Conservation (phyloP, 2,329 filamentous ascomycete species). For the Camptophora hylomeconis region DNA sequence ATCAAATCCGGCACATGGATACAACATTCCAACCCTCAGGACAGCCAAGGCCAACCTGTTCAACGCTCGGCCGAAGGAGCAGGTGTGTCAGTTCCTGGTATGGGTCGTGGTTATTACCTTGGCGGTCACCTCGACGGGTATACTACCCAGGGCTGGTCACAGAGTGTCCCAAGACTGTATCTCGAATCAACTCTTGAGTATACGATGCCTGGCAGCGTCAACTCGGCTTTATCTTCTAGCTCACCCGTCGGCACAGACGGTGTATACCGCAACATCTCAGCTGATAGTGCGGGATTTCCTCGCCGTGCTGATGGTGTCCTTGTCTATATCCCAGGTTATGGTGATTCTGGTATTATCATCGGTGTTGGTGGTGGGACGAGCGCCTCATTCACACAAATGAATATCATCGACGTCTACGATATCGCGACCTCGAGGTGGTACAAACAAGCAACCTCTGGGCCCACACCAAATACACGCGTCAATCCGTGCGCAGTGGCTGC, state of each 20-base stretch:
- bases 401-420: conserved; percentile 68
- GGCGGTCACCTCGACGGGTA: conserved; percentile 59
- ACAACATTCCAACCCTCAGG: conserved; percentile 48
- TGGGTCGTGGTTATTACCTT: conserved; percentile 66
- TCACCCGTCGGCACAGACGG: conserved; percentile 49
- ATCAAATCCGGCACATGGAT: conserved; percentile 48
- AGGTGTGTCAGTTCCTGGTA: conserved; percentile 53
- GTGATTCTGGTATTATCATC: conserved; percentile 60
- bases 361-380: conserved; percentile 64
- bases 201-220: conserved; percentile 57
- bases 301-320: conserved; percentile 62
- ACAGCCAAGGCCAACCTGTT: conserved; percentile 47
- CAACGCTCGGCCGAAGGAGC: conserved; percentile 63
- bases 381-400: conserved; percentile 55
- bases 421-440: conserved; percentile 59
- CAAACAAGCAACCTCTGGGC: conserved; percentile 53
- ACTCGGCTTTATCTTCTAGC: conserved; percentile 44
- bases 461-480: conserved; percentile 45
- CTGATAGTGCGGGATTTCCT: conserved; percentile 54
- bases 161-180: conserved; percentile 50
- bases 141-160: conserved; percentile 55
- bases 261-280: conserved; percentile 60
- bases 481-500: conserved; percentile 62
- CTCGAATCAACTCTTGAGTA: conserved; percentile 64
- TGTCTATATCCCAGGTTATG: conserved; percentile 65